Conservation (phyloP, 331 rosid species). For the Malus hybrid region DNA sequence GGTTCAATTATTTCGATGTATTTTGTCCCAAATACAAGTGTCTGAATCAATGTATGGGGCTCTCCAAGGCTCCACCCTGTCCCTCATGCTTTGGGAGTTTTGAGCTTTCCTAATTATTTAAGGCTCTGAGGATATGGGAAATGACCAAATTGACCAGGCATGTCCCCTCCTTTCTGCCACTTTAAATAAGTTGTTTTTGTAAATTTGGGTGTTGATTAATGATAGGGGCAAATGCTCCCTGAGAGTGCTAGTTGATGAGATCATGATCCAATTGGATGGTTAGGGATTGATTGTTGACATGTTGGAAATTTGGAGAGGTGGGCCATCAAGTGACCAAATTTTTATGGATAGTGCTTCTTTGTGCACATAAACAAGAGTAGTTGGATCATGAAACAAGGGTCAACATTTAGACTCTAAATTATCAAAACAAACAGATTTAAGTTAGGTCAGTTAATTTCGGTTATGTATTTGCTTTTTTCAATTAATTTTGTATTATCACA, state of each 20-base stretch:
- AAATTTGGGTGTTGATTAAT: constrained; percentile 6
- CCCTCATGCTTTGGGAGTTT: constrained; percentile 26
- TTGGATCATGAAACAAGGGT: not conserved
- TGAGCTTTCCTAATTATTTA: constrained; percentile 5
- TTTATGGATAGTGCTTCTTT: not conserved
- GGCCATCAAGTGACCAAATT: constrained; percentile 1
- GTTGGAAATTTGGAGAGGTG: constrained; percentile 9
- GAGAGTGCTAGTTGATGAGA: constrained; percentile 8
- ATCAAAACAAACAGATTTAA: not conserved
- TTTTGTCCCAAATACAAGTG: constrained; percentile 30
- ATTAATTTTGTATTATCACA: too few relatives aligned
- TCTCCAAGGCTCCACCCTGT: constrained; percentile 28
- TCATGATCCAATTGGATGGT: constrained; percentile 11
- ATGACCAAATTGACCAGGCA: not conserved
- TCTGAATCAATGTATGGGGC: constrained; percentile 29
- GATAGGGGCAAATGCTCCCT: constrained; percentile 8
- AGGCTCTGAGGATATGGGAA: not conserved
- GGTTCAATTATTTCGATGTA: constrained; percentile 30
- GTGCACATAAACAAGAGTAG: not conserved
- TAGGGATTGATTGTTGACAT: constrained; percentile 7
- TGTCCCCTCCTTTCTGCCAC: not conserved
- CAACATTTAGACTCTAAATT: not conserved
- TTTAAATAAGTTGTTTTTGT: not conserved
- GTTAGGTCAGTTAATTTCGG: not conserved
- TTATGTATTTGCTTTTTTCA: too few relatives aligned